These are phyloP conservation scores for Neospermospora avenae DNA, from an alignment of 2,329 filamentous ascomycete species.

Conservation along the genomic window DNA sequence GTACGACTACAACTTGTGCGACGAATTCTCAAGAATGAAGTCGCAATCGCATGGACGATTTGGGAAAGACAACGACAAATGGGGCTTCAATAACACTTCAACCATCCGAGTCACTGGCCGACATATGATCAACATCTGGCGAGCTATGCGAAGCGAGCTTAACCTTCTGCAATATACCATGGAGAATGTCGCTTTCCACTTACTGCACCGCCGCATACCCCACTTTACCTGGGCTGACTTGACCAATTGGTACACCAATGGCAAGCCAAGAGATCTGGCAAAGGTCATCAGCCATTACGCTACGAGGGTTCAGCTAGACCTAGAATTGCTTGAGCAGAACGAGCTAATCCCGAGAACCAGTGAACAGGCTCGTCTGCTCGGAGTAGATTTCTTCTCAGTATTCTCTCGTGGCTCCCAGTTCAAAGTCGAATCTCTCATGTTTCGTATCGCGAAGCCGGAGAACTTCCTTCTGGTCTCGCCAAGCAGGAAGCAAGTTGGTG, in stretches of 20 bases:
- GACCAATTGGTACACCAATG: slow-evolving; percentile 76
- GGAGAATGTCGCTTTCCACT: slow-evolving; percentile 91
- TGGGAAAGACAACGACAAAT: slow-evolving; percentile 81
- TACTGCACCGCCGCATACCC: slow-evolving; percentile 82
- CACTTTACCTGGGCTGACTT: slow-evolving; percentile 79
- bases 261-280: slow-evolving; percentile 63
- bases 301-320: slow-evolving; percentile 70
- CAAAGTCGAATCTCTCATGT: slow-evolving; percentile 99
- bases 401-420: slow-evolving; percentile 94
- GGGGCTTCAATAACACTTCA: slow-evolving; percentile 93
- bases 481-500: slow-evolving; percentile 84
- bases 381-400: slow-evolving; percentile 95
- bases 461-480: slow-evolving; percentile 90
- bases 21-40: slow-evolving; percentile 88
- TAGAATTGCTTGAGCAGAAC: slow-evolving; percentile 89
- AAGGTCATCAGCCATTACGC: slow-evolving; percentile 78
- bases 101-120: slow-evolving; percentile 89
- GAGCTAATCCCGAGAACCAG: slow-evolving; percentile 86
- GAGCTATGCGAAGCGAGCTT: slow-evolving; percentile 90
- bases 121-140: slow-evolving; percentile 96
- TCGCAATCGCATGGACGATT: slow-evolving; percentile 77
- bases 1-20: slow-evolving; percentile 86
- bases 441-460: slow-evolving; percentile 94
- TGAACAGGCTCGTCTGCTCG: slow-evolving; percentile 88
- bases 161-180: slow-evolving; percentile 92